phyloP scores from a whole-genome alignment of 1,284 basidiomycete genomes.

The Volvariella surrecta region DNA sequence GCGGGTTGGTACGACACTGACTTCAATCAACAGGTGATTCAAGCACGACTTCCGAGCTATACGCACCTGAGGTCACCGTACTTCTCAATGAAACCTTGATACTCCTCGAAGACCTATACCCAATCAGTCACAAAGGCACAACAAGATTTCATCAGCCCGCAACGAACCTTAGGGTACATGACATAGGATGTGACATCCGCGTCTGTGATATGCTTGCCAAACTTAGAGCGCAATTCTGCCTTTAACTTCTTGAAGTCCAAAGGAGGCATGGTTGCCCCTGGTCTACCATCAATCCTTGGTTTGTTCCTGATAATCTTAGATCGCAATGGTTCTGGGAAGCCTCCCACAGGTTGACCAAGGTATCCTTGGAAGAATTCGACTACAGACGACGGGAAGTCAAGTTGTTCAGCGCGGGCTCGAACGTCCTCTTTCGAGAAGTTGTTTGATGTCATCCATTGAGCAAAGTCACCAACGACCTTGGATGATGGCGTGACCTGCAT shows the following conservation, averaged over 20 bases:
- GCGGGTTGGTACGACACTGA: constrained; percentile 87
- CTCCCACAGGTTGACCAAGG: constrained; percentile 93
- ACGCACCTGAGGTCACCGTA: constrained; percentile 88
- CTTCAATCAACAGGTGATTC: constrained; percentile 12
- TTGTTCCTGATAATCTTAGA: constrained; percentile 91
- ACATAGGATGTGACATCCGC: constrained; percentile 92
- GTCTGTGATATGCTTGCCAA: constrained; percentile 91
- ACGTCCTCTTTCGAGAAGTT: constrained; percentile 84
- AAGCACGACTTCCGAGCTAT: constrained; percentile 8
- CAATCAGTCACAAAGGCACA: constrained; percentile 7
- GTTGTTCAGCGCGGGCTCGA: constrained; percentile 74
- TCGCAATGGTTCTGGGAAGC: constrained; percentile 97
- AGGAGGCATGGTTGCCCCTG: constrained; percentile 82
- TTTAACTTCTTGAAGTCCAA: constrained; percentile 97
- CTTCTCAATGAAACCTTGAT: constrained; percentile 89
- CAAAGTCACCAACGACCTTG: constrained; percentile 99
- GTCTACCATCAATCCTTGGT: constrained; percentile 88
- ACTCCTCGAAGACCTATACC: constrained; percentile 90
- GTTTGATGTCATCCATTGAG: constrained; percentile 98
- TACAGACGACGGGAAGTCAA: constrained; percentile 97
- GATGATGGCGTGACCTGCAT: constrained; percentile 91
- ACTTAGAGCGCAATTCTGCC: constrained; percentile 87
- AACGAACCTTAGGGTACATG: constrained; percentile 85
- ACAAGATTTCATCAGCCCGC: constrained; percentile 4
- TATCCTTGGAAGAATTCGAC: constrained; percentile 98